Evolutionary conservation across 2,329 filamentous ascomycete genomes (phyloP).

Genomic region (Ophiocordyceps camponoti-rufipedis): DNA sequence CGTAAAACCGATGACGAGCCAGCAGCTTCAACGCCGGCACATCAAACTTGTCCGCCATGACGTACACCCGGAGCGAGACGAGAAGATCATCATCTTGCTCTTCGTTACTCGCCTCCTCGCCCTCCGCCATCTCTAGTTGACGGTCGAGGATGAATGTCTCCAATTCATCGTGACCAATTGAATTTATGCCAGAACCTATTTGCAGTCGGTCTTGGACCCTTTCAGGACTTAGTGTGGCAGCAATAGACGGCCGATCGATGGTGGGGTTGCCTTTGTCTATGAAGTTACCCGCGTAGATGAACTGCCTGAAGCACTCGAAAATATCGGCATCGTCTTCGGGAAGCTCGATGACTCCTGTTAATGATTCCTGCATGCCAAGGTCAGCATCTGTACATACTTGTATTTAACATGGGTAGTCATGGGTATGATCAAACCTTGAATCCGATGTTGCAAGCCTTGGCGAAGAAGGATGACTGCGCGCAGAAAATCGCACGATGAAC

Average conservation of each 20-base stretch:
- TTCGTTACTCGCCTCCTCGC: not conserved
- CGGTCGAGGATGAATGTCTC: too few relatives aligned
- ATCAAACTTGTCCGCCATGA: constrained; percentile 18
- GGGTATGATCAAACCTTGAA: constrained; percentile 9
- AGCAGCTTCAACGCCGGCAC: constrained; percentile 12
- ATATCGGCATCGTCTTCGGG: constrained; percentile 11
- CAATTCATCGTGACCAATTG: too few relatives aligned
- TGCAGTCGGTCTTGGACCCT: not conserved
- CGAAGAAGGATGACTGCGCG: constrained; percentile 13
- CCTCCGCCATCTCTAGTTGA: not conserved
- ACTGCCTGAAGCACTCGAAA: constrained; percentile 11
- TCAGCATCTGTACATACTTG: not conserved
- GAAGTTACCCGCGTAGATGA: constrained; percentile 11
- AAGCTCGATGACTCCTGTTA: constrained; percentile 6
- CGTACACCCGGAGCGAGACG: constrained; percentile 11
- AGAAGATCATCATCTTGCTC: constrained; percentile 2
- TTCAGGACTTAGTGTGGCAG: not conserved
- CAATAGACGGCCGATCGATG: too few relatives aligned
- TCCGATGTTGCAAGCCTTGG: constrained; percentile 7
- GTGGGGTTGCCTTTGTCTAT: constrained; percentile 1
- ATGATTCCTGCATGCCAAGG: constrained; percentile 5
- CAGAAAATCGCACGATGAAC: constrained; percentile 17
- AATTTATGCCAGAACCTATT: too few relatives aligned
- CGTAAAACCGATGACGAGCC: constrained; percentile 12
- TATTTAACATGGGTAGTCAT: not conserved